phyloP scores from a whole-genome alignment of 1,139 yeast species.

The Debaryomyces robertsiae region DNA sequence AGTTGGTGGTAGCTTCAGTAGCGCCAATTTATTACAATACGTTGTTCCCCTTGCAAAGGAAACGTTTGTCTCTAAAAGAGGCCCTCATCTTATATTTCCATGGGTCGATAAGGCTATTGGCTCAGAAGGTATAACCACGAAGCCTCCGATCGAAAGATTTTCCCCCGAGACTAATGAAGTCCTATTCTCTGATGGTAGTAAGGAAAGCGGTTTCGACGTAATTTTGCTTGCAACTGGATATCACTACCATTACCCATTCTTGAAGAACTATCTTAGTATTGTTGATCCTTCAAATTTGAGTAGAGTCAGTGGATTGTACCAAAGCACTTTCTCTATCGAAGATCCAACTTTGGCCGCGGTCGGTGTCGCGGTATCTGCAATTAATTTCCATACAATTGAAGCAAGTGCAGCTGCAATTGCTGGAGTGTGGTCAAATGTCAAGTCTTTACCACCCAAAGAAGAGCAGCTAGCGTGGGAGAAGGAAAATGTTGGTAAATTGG shows the following conservation, averaged over 20 bases:
- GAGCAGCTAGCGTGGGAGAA: conserved; percentile 36
- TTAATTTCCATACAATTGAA: conserved; percentile 47
- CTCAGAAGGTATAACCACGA: conserved; percentile 37
- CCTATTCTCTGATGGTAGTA: conserved; percentile 31
- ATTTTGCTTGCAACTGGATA: conserved; percentile 41
- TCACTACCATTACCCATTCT: conserved; percentile 39
- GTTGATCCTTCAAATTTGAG: conserved; percentile 29
- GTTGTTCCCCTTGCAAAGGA: conserved; percentile 43
- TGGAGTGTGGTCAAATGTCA: conserved; percentile 46
- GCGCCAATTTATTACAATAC: conserved; percentile 55
- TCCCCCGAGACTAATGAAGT: conserved; percentile 29
- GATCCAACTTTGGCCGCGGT: conserved; percentile 48
- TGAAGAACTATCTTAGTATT: conserved; percentile 23
- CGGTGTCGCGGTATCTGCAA: conserved; percentile 41
- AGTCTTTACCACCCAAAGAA: conserved; percentile 28
- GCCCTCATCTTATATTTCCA: conserved; percentile 29
- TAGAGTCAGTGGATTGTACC: conserved; percentile 40
- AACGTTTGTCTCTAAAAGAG: conserved; percentile 40
- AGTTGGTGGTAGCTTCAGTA: conserved; percentile 54
- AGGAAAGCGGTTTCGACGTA: conserved; percentile 27
- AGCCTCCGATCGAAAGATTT: conserved; percentile 30
- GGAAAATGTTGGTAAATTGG: conserved; percentile 22
- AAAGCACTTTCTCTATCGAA: conserved; percentile 39
- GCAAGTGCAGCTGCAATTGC: conserved; percentile 48
- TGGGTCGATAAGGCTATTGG: conserved; percentile 41